Evolutionary conservation across 2,329 filamentous ascomycete genomes (phyloP).

Genomic region (Cryphonectria japonica): DNA sequence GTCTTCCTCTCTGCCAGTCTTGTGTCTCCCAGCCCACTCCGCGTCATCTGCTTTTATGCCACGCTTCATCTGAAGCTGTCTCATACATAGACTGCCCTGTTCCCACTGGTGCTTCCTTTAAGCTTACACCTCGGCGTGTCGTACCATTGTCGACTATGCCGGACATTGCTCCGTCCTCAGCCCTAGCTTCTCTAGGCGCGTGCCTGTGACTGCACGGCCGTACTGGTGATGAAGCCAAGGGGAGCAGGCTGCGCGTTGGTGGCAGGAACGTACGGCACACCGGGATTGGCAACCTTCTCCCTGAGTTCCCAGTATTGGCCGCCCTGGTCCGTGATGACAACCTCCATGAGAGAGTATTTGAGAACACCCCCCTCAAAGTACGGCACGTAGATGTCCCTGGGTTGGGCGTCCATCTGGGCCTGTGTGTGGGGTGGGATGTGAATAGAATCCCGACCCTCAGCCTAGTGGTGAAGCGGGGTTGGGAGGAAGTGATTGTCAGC

Average conservation of each 20-base stretch:
- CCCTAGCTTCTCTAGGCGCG: neutral
- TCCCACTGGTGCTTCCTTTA: neutral
- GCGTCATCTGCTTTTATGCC: neutral
- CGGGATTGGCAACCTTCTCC: slow-evolving; percentile 34
- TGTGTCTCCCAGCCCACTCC: neutral
- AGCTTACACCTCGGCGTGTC: neutral
- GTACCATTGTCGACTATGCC: neutral
- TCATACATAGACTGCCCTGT: neutral
- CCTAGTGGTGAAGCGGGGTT: slow-evolving; percentile 38
- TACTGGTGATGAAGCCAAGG: neutral
- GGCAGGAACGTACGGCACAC: slow-evolving; percentile 1
- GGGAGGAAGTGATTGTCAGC: neutral
- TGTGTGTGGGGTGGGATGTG: slow-evolving; percentile 35
- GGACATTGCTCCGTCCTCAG: neutral
- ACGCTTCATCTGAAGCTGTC: neutral
- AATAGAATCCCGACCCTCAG: slow-evolving; percentile 53
- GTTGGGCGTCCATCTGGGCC: slow-evolving; percentile 34
- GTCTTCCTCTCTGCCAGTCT: neutral
- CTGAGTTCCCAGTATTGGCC: slow-evolving; percentile 45
- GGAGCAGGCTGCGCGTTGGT: slow-evolving; percentile 15
- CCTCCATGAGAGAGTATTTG: slow-evolving; percentile 53
- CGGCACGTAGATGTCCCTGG: slow-evolving; percentile 51
- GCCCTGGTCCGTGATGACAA: slow-evolving; percentile 43
- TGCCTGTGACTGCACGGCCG: neutral
- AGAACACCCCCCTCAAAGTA: slow-evolving; percentile 49